A percentile compares a stretch with the other conserved stretches of the same genome.
phyloP scores from a whole-genome alignment of 2,329 filamentous ascomycete species.

The Microcyclospora pomicola region DNA sequence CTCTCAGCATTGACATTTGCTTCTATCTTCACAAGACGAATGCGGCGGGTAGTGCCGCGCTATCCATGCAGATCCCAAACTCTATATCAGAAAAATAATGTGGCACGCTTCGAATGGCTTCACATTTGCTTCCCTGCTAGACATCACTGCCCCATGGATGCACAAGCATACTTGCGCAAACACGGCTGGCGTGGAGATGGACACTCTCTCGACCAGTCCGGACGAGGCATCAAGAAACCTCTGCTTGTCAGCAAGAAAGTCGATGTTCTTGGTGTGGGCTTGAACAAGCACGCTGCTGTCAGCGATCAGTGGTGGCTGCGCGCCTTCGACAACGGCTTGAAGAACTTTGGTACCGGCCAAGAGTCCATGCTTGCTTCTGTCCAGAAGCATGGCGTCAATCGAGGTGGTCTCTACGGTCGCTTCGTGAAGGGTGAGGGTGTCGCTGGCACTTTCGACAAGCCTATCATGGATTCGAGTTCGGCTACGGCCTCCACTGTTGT shows the following conservation, averaged over 20 bases:
- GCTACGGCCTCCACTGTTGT: too few species aligned
- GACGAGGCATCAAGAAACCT: conserved; percentile 67
- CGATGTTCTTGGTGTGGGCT: conserved; percentile 68
- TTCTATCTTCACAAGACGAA: too few species aligned
- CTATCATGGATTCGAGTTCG: not conserved
- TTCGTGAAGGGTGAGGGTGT: conserved; percentile 76
- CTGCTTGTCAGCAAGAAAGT: conserved; percentile 71
- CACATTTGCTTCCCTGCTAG: too few species aligned
- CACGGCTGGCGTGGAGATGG: conserved; percentile 87
- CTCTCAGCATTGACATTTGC: too few species aligned
- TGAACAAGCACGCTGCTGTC: conserved; percentile 49
- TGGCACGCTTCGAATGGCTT: too few species aligned
- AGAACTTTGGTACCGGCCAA: conserved; percentile 54
- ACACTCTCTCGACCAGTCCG: conserved; percentile 68
- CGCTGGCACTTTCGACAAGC: conserved; percentile 48
- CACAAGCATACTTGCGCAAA: conserved; percentile 63
- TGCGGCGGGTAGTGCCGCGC: too few species aligned
- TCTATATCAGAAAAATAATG: too few species aligned
- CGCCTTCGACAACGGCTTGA: conserved; percentile 81
- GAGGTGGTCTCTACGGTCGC: conserved; percentile 58
- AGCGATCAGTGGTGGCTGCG: conserved; percentile 94
- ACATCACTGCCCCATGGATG: conserved; percentile 49
- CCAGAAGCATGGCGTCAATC: conserved; percentile 32
- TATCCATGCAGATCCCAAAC: too few species aligned
- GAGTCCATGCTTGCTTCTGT: conserved; percentile 39